Evolutionary conservation across 257 asterid species (phyloP).

Genomic region (Eucommia ulmoides): DNA sequence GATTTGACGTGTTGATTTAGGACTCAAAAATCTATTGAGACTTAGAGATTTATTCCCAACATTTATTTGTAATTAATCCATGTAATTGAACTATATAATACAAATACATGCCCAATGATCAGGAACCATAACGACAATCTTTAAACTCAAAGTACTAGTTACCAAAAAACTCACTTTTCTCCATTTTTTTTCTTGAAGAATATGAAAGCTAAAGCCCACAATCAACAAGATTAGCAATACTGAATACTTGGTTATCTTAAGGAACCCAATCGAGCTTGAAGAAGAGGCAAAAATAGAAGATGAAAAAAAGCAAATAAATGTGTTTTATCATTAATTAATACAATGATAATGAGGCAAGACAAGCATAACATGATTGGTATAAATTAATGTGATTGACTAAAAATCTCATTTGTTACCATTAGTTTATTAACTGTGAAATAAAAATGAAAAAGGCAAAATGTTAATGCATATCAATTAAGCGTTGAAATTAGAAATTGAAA

Average conservation of each 20-base stretch:
- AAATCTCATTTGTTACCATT: background rate
- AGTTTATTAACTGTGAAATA: background rate
- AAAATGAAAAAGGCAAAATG: conserved; percentile 23
- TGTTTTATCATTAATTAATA: background rate
- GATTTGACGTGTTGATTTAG: no score
- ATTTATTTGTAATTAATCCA: no score
- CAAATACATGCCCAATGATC: conserved; percentile 4
- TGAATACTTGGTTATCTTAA: conserved; percentile 63
- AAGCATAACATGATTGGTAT: background rate
- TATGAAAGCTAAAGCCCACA: conserved; percentile 67
- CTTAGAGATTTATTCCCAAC: no score
- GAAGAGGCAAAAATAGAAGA: background rate
- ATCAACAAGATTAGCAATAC: conserved; percentile 66
- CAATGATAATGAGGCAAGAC: background rate
- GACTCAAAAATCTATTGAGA: no score
- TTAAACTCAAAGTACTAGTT: conserved; percentile 7
- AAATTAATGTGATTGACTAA: background rate
- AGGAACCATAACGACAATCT: conserved; percentile 4
- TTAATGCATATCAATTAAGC: no score
- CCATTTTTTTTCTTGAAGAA: conserved; percentile 95
- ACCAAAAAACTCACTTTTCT: conserved; percentile 40
- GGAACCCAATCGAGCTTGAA: conserved; percentile 33
- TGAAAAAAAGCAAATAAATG: background rate
- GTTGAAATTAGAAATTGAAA: no score
- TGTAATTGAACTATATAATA: no score